These are phyloP conservation scores for Fusarium verrucosum DNA, from an alignment of 2,329 filamentous ascomycete species.

Conservation along the genomic window DNA sequence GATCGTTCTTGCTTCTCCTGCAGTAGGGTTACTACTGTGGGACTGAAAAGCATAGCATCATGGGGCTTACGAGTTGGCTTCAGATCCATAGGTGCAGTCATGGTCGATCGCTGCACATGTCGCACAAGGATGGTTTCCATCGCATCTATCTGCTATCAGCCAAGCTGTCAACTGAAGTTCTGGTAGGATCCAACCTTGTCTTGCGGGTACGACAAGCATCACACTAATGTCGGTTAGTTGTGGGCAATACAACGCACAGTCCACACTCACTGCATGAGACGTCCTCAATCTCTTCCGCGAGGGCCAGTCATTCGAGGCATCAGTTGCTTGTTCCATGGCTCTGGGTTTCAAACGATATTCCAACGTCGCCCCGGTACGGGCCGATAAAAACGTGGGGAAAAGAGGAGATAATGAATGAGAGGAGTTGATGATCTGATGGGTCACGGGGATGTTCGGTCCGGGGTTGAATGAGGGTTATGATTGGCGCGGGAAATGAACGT, in stretches of 20 bases:
- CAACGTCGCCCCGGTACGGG: conserved; percentile 47
- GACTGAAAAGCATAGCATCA: background rate
- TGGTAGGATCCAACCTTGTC: conserved; percentile 52
- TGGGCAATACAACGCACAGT: background rate
- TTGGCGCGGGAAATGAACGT: conserved; percentile 28
- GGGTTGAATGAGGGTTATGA: background rate
- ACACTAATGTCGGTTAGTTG: conserved; percentile 48
- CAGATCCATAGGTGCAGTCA: conserved; percentile 55
- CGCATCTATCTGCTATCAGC: conserved; percentile 51
- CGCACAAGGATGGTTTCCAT: conserved; percentile 58
- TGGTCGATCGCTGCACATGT: conserved; percentile 50
- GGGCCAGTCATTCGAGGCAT: conserved; percentile 43
- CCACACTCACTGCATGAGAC: conserved; percentile 52
- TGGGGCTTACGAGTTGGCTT: conserved; percentile 54
- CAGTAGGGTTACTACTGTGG: conserved; percentile 3
- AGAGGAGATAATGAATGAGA: conserved; percentile 25
- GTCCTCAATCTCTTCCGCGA: conserved; percentile 54
- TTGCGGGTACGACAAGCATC: conserved; percentile 59
- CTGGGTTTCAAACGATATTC: conserved; percentile 12
- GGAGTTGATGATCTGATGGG: conserved; percentile 12
- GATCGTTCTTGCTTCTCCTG: conserved; percentile 60
- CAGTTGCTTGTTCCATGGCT: conserved; percentile 41
- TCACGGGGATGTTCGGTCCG: conserved; percentile 31
- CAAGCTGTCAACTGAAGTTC: background rate
- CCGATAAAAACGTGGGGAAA: conserved; percentile 42